A percentile compares a stretch with the other conserved stretches of the same genome.
These are phyloP conservation scores for Crithidia brevicula DNA, from an alignment of 208 protist genomes.

Conservation along the genomic window DNA sequence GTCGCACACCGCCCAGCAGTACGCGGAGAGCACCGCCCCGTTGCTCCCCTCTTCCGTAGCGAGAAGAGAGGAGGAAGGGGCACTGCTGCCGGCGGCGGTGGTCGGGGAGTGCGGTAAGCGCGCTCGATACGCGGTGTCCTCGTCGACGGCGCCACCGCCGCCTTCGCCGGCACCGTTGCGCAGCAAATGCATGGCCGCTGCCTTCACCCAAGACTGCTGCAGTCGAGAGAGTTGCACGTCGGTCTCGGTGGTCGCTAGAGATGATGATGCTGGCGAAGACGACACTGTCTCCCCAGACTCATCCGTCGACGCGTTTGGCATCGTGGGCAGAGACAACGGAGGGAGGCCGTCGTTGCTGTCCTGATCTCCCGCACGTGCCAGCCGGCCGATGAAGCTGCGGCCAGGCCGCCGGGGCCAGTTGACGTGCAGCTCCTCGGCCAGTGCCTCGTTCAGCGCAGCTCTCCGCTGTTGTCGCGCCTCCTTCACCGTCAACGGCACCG, in stretches of 20 bases:
- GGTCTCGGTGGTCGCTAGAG: neutral
- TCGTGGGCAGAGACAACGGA: slow-evolving; percentile 3
- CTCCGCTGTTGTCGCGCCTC: slow-evolving; percentile 19
- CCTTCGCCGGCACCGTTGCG: slow-evolving; percentile 13
- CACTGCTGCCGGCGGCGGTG: too few species aligned
- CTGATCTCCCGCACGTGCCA: slow-evolving; percentile 1
- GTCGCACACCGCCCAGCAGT: slow-evolving; percentile 84
- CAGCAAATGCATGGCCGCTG: slow-evolving; percentile 42
- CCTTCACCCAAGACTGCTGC: slow-evolving; percentile 42
- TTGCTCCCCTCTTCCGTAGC: slow-evolving; percentile 20
- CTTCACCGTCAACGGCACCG: neutral
- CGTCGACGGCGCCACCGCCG: too few species aligned
- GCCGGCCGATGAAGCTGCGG: neutral
- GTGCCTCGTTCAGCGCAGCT: slow-evolving; percentile 53
- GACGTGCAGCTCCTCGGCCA: slow-evolving; percentile 60
- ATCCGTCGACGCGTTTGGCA: too few species aligned
- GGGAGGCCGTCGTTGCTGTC: slow-evolving; percentile 7
- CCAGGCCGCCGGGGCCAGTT: slow-evolving; percentile 41
- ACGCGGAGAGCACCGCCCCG: slow-evolving; percentile 56
- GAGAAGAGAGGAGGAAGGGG: too few species aligned
- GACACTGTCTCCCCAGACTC: too few species aligned
- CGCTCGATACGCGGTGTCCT: too few species aligned
- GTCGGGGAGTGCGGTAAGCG: too few species aligned
- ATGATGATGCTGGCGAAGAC: neutral
- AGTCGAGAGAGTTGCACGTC: slow-evolving; percentile 28